phyloP scores from a whole-genome alignment of 345 rosid genomes.

The Firmiana major region DNA sequence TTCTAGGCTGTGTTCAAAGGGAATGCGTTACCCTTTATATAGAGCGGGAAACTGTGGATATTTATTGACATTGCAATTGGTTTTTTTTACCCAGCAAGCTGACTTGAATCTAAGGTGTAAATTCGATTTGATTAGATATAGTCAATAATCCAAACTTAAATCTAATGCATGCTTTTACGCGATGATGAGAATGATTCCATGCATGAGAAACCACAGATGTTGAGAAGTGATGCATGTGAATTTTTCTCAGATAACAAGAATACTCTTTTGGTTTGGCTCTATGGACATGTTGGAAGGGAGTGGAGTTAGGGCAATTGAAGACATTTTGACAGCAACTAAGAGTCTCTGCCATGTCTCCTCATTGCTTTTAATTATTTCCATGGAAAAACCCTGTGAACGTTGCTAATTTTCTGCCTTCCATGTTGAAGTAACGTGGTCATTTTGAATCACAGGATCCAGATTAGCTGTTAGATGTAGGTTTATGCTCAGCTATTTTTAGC shows the following conservation, averaged over 20 bases:
- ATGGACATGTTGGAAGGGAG: constrained; percentile 20
- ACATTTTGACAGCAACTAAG: constrained; percentile 43
- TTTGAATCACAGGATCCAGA: no score
- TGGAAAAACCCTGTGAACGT: constrained; percentile 28
- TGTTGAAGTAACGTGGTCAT: no score
- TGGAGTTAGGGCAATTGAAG: constrained; percentile 18
- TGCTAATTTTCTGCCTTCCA: constrained; percentile 30
- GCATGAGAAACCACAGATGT: constrained; percentile 18
- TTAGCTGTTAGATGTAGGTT: no score
- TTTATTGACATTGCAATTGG: background rate
- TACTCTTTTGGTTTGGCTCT: constrained; percentile 25
- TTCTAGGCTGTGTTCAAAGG: background rate
- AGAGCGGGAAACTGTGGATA: background rate
- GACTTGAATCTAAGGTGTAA: no score
- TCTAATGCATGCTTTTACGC: constrained; percentile 20
- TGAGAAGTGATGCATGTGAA: constrained; percentile 22
- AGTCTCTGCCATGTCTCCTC: constrained; percentile 3
- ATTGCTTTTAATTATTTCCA: constrained; percentile 9
- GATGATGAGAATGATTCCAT: background rate
- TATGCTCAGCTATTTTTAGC: no score
- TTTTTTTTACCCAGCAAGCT: no score
- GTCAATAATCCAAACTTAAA: no score
- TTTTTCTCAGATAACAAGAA: constrained; percentile 19
- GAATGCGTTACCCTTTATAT: constrained; percentile 16
- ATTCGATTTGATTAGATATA: no score